phyloP scores from a whole-genome alignment of 2,329 filamentous ascomycete species.

The Cadophora sp. region DNA sequence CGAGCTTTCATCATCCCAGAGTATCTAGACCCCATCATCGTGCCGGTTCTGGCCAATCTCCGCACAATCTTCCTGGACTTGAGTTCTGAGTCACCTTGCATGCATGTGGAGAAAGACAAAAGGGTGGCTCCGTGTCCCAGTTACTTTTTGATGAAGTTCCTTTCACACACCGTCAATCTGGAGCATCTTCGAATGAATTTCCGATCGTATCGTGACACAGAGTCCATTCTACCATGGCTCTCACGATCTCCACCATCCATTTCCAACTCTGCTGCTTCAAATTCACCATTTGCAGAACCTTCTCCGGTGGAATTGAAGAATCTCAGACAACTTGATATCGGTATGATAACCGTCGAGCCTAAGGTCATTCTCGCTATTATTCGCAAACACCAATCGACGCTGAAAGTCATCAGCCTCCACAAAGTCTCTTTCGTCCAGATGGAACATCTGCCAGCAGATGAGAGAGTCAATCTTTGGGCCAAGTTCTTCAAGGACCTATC shows the following conservation, averaged over 20 bases:
- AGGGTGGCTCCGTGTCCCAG: constrained; percentile 36
- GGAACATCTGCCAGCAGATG: constrained; percentile 33
- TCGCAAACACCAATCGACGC: constrained; percentile 51
- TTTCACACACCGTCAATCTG: constrained; percentile 51
- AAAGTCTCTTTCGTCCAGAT: constrained; percentile 43
- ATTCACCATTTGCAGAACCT: constrained; percentile 25
- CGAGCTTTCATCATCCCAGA: constrained; percentile 54
- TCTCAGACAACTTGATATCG: constrained; percentile 53
- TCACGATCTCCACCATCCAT: not conserved
- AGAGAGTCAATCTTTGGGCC: constrained; percentile 49
- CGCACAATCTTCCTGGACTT: constrained; percentile 53
- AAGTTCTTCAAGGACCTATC: constrained; percentile 47
- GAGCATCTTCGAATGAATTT: constrained; percentile 62
- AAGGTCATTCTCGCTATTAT: constrained; percentile 46
- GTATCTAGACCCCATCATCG: constrained; percentile 47
- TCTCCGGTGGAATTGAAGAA: constrained; percentile 43
- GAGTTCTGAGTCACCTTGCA: constrained; percentile 18
- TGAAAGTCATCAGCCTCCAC: constrained; percentile 54
- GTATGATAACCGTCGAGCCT: constrained; percentile 45
- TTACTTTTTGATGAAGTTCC: constrained; percentile 29
- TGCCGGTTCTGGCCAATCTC: constrained; percentile 53
- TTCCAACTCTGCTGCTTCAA: not conserved
- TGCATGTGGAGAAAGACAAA: constrained; percentile 34
- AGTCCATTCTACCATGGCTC: constrained; percentile 26
- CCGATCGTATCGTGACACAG: not conserved